These are phyloP conservation scores for Solanum commersonii DNA, from an alignment of 257 asterid species.

Conservation along the genomic window DNA sequence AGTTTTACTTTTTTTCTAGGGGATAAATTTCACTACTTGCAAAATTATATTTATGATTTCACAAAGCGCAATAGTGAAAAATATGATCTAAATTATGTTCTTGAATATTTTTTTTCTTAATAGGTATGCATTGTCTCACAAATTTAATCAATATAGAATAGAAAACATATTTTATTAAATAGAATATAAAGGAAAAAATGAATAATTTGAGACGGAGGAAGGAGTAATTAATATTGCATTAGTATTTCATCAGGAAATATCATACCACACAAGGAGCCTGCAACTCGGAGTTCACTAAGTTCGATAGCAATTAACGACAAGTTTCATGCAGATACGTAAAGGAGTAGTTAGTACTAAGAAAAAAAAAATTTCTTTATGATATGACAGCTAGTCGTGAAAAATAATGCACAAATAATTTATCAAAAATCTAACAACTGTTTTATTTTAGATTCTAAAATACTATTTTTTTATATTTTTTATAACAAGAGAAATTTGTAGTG, in stretches of 20 bases:
- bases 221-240: background rate
- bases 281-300: background rate
- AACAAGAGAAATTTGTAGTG: accelerated
- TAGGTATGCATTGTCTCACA: too few species aligned
- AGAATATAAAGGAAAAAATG: too few species aligned
- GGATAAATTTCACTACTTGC: too few species aligned
- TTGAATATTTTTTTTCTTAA: too few species aligned
- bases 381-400: background rate
- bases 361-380: background rate
- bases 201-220: background rate
- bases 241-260: background rate
- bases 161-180: too few species aligned
- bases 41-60: too few species aligned
- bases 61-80: too few species aligned
- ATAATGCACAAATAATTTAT: background rate
- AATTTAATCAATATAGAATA: too few species aligned
- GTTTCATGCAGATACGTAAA: background rate
- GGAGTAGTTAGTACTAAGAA: background rate
- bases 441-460: background rate
- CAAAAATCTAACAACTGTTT: background rate
- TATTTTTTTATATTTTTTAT: too few species aligned
- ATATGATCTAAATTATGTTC: too few species aligned
- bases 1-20: too few species aligned
- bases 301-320: background rate
- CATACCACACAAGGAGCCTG: background rate